Conservation (phyloP, 2,329 filamentous ascomycete species). For the Rosellinia necatrix region DNA sequence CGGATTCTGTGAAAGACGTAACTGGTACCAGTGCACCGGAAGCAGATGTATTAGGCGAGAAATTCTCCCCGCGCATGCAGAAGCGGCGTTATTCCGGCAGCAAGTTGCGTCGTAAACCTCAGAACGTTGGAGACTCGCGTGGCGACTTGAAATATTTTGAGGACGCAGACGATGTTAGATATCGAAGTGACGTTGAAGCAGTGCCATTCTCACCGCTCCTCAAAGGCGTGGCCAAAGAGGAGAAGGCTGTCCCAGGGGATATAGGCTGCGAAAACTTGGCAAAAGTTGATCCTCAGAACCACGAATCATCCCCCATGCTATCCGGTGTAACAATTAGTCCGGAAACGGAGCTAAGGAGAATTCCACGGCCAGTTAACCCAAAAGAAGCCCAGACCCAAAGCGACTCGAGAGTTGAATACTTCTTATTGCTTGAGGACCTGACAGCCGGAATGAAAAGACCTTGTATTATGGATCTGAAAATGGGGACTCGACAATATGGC, state of each 20-base stretch:
- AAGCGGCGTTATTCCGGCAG: constrained; percentile 85
- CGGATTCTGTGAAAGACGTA: constrained; percentile 55
- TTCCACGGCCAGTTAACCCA: constrained; percentile 70
- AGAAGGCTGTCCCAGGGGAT: background rate
- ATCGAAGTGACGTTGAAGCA: constrained; percentile 72
- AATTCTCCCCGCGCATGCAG: constrained; percentile 50
- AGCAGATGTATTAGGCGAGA: constrained; percentile 57
- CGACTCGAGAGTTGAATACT: constrained; percentile 80
- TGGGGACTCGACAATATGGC: constrained; percentile 97
- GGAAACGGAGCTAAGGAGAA: constrained; percentile 46
- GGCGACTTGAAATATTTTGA: constrained; percentile 91
- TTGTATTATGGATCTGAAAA: constrained; percentile 96
- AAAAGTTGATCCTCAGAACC: constrained; percentile 31
- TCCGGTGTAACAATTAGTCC: constrained; percentile 47
- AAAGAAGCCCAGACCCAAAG: constrained; percentile 73
- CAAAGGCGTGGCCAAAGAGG: constrained; percentile 17
- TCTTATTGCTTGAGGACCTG: constrained; percentile 89
- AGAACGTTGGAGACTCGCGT: constrained; percentile 70
- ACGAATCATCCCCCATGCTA: constrained; percentile 42
- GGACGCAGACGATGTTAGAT: constrained; percentile 82
- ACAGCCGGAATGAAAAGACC: constrained; percentile 96
- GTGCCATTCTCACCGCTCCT: constrained; percentile 29
- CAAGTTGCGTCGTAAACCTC: constrained; percentile 74
- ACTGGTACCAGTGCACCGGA: constrained; percentile 69
- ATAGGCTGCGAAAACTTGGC: background rate